These are phyloP conservation scores for Fusarium poae DNA, from an alignment of 2,329 filamentous ascomycete species.

Conservation along the genomic window DNA sequence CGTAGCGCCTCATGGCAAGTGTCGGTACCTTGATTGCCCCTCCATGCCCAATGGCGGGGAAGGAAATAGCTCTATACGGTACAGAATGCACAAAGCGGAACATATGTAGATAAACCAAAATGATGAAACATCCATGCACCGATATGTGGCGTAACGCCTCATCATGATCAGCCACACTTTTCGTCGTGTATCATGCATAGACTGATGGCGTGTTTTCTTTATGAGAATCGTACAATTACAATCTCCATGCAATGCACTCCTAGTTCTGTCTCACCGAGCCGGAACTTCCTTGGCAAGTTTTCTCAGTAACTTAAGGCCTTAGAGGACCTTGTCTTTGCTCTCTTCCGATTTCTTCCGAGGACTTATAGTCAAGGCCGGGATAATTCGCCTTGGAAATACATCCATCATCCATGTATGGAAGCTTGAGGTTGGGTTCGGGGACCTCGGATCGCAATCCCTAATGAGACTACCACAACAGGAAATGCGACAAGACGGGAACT, in stretches of 20 bases:
- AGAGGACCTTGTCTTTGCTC: neutral
- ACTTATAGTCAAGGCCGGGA: slow-evolving; percentile 3
- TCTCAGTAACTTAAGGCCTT: slow-evolving; percentile 20
- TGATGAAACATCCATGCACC: neutral
- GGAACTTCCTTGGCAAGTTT: slow-evolving; percentile 15
- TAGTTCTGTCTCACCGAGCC: slow-evolving; percentile 34
- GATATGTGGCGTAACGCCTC: slow-evolving; percentile 3
- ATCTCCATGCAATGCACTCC: slow-evolving; percentile 26
- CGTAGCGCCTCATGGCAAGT: slow-evolving; percentile 24
- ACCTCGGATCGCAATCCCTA: slow-evolving; percentile 29
- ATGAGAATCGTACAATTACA: slow-evolving; percentile 43
- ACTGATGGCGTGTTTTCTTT: slow-evolving; percentile 41
- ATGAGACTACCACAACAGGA: slow-evolving; percentile 18
- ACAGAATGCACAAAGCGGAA: neutral
- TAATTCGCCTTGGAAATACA: slow-evolving; percentile 17
- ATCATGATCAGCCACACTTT: slow-evolving; percentile 13
- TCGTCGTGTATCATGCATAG: slow-evolving; percentile 31
- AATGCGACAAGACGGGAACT: slow-evolving; percentile 15
- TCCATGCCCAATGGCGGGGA: slow-evolving; percentile 43
- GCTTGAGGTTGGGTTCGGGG: slow-evolving; percentile 24
- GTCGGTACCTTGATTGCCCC: slow-evolving; percentile 44
- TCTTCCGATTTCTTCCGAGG: slow-evolving; percentile 25
- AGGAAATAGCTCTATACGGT: slow-evolving; percentile 21
- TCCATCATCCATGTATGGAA: slow-evolving; percentile 19
- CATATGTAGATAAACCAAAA: slow-evolving; percentile 14